These are phyloP conservation scores for Russula virescens DNA, from an alignment of 768 basidiomycete species.

Conservation along the genomic window DNA sequence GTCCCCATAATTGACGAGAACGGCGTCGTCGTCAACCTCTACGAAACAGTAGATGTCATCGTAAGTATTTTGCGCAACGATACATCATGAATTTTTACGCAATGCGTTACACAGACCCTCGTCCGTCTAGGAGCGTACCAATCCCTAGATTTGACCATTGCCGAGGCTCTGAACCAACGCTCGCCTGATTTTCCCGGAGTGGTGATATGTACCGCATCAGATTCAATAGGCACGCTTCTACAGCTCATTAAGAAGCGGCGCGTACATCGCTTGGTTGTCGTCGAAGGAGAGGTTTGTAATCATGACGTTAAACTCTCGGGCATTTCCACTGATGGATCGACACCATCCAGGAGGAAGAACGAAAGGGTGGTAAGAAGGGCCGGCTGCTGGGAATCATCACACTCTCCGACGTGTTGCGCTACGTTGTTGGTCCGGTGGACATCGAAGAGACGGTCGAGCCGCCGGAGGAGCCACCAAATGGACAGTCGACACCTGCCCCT, in stretches of 20 bases:
- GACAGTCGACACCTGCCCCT: neutral
- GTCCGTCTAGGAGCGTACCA: constrained; percentile 93
- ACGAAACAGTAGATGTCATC: constrained; percentile 98
- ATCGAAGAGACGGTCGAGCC: constrained; percentile 20
- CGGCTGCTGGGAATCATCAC: constrained; percentile 82
- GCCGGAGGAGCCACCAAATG: constrained; percentile 21
- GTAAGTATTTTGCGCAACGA: constrained; percentile 43
- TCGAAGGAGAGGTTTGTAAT: constrained; percentile 74
- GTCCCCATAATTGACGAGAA: constrained; percentile 94
- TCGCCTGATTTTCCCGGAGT: constrained; percentile 96
- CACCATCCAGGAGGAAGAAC: constrained; percentile 66
- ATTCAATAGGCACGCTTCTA: constrained; percentile 86
- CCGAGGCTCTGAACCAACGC: constrained; percentile 86
- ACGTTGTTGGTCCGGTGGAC: constrained; percentile 53
- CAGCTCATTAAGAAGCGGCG: constrained; percentile 89
- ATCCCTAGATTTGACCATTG: constrained; percentile 90
- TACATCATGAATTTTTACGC: neutral
- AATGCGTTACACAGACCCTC: constrained; percentile 57
- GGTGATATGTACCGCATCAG: constrained; percentile 88
- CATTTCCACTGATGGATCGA: constrained; percentile 1
- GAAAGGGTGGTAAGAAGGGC: constrained; percentile 73
- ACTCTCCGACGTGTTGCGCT: constrained; percentile 80
- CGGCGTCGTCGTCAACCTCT: constrained; percentile 91
- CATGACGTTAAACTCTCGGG: neutral
- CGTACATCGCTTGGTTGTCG: constrained; percentile 92